These are phyloP conservation scores for Eragrostis curvula DNA, from an alignment of 176 grass and related monocot genomes.

Conservation along the genomic window DNA sequence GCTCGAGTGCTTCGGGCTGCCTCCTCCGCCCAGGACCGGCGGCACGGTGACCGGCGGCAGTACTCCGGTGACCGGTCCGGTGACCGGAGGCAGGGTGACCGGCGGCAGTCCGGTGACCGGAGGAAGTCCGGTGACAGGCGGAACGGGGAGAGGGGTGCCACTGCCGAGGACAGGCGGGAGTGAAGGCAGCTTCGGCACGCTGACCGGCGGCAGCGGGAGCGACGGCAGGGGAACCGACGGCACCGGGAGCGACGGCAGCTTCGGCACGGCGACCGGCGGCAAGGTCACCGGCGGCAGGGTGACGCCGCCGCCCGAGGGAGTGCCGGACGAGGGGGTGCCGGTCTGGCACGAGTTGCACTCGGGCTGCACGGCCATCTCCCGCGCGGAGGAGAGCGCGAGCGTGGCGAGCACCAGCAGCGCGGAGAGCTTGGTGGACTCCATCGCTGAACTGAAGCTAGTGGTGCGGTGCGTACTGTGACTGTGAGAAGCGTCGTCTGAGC, in stretches of 20 bases:
- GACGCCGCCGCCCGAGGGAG: background rate
- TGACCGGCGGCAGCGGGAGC: background rate
- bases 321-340: background rate
- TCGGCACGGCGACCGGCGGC: background rate
- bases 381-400: conserved; percentile 57
- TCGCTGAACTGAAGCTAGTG: conserved; percentile 5
- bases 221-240: background rate
- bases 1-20: background rate
- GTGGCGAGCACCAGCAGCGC: conserved; percentile 58
- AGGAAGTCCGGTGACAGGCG: background rate
- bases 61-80: background rate
- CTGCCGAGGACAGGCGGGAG: background rate
- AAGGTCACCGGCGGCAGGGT: background rate
- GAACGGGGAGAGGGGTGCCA: background rate
- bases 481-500: conserved; percentile 3
- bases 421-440: conserved; percentile 68
- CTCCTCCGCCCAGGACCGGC: conserved; percentile 21
- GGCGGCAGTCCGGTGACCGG: background rate
- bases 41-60: background rate
- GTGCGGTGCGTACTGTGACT: background rate
- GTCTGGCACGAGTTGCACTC: conserved; percentile 31
- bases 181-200: background rate
- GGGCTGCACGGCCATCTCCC: background rate
- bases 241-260: background rate
- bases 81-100: background rate